phyloP scores from a whole-genome alignment of 768 basidiomycete species.

The Panaeolus cyanescens region DNA sequence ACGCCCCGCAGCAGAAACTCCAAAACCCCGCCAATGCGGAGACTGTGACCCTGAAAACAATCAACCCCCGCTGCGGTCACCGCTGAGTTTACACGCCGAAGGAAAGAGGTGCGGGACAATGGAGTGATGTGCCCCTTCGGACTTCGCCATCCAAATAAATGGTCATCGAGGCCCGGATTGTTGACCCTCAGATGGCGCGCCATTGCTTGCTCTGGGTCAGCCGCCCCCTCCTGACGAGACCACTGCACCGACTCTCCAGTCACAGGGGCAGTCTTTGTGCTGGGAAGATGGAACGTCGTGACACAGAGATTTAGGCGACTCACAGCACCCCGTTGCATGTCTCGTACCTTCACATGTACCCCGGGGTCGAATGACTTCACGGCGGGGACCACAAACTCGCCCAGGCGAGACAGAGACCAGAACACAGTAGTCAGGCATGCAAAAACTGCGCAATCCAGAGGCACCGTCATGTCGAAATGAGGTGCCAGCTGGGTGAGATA shows the following conservation, averaged over 20 bases:
- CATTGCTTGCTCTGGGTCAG: conserved; percentile 20
- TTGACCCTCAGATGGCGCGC: conserved; percentile 28
- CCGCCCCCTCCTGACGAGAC: conserved; percentile 18
- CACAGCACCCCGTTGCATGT: neutral
- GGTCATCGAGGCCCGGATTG: conserved; percentile 12
- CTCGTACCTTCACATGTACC: conserved; percentile 8
- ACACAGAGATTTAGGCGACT: conserved; percentile 11
- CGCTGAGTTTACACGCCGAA: conserved; percentile 5
- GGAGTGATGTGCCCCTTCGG: neutral
- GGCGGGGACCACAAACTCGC: conserved; percentile 21
- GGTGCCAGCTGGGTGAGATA: neutral
- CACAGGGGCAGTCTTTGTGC: neutral
- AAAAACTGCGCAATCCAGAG: conserved; percentile 19
- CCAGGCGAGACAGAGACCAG: conserved; percentile 3
- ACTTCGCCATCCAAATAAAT: conserved; percentile 9
- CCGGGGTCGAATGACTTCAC: conserved; percentile 14
- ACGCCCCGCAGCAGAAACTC: conserved; percentile 26
- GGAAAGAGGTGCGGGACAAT: conserved; percentile 7
- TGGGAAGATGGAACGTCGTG: conserved; percentile 18
- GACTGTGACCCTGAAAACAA: conserved; percentile 24
- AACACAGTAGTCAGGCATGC: conserved; percentile 23
- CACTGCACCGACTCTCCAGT: conserved; percentile 26
- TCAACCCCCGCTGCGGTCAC: conserved; percentile 4
- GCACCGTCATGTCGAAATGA: conserved; percentile 9
- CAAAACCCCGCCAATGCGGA: conserved; percentile 27